phyloP scores from a whole-genome alignment of 2,329 filamentous ascomycete species.

The Fusarium zealandicum region DNA sequence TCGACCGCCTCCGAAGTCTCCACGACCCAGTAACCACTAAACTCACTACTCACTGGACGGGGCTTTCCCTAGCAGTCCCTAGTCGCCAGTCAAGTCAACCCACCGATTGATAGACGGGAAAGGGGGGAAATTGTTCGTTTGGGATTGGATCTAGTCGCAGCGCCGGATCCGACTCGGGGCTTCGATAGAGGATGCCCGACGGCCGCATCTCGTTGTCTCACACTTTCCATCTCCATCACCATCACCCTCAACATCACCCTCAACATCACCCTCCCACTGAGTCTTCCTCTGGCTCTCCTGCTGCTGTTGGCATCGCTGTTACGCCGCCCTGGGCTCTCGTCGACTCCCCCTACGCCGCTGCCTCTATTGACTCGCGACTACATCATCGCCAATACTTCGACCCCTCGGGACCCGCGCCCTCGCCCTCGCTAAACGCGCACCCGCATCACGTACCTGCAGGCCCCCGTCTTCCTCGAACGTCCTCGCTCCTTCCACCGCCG shows the following conservation, averaged over 20 bases:
- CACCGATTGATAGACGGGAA: conserved; percentile 32
- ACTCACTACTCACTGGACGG: conserved; percentile 20
- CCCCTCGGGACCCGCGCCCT: conserved; percentile 27
- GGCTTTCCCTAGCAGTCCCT: conserved; percentile 36
- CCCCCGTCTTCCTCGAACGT: conserved; percentile 50
- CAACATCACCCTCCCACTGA: conserved; percentile 26
- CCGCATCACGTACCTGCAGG: conserved; percentile 43
- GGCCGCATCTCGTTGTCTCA: conserved; percentile 33
- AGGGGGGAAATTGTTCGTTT: conserved; percentile 40
- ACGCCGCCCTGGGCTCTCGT: conserved; percentile 33
- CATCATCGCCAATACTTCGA: conserved; percentile 25
- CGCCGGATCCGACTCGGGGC: conserved; percentile 31
- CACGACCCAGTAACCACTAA: conserved; percentile 20
- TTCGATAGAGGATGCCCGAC: conserved; percentile 40
- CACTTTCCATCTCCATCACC: conserved; percentile 14
- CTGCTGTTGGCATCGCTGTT: conserved; percentile 35
- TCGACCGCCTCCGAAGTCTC: conserved; percentile 18
- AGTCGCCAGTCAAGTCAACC: conserved; percentile 28
- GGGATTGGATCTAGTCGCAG: conserved; percentile 33
- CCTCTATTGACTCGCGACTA: conserved; percentile 32
- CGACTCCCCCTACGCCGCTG: conserved; percentile 16
- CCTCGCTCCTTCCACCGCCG: conserved; percentile 54
- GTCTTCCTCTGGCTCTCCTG: conserved; percentile 31
- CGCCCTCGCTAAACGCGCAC: conserved; percentile 31
- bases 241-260: not conserved